Base-by-base conservation (phyloP, 192 early-diverging fungal species). In the Backusella psychrophila region DNA sequence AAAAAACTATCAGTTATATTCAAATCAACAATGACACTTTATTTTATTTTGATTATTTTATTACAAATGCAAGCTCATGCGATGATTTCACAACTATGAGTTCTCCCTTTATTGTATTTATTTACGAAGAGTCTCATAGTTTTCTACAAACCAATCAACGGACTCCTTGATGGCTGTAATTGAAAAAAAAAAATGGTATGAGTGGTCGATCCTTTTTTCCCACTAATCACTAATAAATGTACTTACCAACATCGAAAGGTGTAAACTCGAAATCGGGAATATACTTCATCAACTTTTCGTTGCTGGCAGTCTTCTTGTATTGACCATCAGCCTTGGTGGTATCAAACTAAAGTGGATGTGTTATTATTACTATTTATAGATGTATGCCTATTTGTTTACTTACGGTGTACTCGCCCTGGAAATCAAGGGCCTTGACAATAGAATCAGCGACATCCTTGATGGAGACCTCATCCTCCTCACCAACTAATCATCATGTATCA, bases 261-360 rank as follows among this genome's bases (percentile, higher is more conserved):
- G 94, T 95, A 82, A 95, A 95, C 79, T 93, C 35, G 80, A 94
- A 95, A 73, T 89, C 92, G 52, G 92, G 91, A 74, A 93, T 77
- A 56, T 91, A 86, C 71, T 82, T 86, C 77, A 80, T 78, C 76
- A 95, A 79, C 85, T 95, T 95, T 21, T 80, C 86, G 77, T 95
- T 95, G n/a, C 86, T 93, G 35, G 94, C 94, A 41, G 94, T 94
- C 89, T 94, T 95, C 81, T 94, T 95, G 76, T 83, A 92, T 80
- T 95, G 94, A 42, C 93, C 94, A 81, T 95, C 94, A 23, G 91
- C 84, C 77, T 88, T 89, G 35, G 86, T 84, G 46, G 87, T 87
- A 85, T 95, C 94, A 81, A 92, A 95, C 71, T 85, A 69, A 35
- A 76, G 6, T 36, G 17, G 3, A 63, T 52, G n/a, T 17, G 33